Percentiles rank a stretch among this genome's conserved stretches.
phyloP scores from a whole-genome alignment of 2,329 filamentous ascomycete genomes.

The Aquanectria penicillioides region DNA sequence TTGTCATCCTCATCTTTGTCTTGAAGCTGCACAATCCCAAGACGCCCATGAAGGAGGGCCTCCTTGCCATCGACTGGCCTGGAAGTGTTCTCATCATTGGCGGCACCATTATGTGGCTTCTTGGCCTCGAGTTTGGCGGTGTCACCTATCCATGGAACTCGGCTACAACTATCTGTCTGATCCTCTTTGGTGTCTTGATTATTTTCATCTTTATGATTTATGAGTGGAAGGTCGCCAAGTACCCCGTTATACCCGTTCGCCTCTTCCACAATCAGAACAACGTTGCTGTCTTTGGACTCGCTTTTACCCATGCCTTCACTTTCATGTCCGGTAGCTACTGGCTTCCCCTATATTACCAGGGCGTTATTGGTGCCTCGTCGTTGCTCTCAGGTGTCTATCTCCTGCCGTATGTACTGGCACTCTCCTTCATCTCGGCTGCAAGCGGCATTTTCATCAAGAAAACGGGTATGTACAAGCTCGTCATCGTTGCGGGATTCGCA shows the following conservation, averaged over 20 bases:
- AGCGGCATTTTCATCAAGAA: conserved; percentile 68
- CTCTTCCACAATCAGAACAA: conserved; percentile 76
- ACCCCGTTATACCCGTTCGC: conserved; percentile 80
- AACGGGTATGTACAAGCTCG: conserved; percentile 71
- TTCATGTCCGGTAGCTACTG: conserved; percentile 85
- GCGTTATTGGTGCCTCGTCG: conserved; percentile 73
- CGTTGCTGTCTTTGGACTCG: conserved; percentile 70
- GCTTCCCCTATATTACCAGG: conserved; percentile 86
- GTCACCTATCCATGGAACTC: conserved; percentile 80
- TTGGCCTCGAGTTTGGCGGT: conserved; percentile 87
- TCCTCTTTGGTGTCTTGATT: conserved; percentile 75
- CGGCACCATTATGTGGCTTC: conserved; percentile 84
- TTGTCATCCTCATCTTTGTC: conserved; percentile 65
- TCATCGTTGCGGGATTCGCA: conserved; percentile 68
- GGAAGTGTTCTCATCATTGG: conserved; percentile 72
- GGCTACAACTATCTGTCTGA: conserved; percentile 77
- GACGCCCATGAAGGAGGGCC: conserved; percentile 69
- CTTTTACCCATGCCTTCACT: conserved; percentile 78
- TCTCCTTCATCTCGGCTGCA: conserved; percentile 70
- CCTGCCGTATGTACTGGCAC: conserved; percentile 74
- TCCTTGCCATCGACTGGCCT: conserved; percentile 71
- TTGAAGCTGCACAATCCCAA: conserved; percentile 75
- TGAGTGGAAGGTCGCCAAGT: conserved; percentile 78
- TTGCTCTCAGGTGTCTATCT: conserved; percentile 80
- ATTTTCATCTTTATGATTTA: conserved; percentile 75